Base-by-base conservation (phyloP, 371 early-diverging fungal species). In the Entomophthora muscae region DNA sequence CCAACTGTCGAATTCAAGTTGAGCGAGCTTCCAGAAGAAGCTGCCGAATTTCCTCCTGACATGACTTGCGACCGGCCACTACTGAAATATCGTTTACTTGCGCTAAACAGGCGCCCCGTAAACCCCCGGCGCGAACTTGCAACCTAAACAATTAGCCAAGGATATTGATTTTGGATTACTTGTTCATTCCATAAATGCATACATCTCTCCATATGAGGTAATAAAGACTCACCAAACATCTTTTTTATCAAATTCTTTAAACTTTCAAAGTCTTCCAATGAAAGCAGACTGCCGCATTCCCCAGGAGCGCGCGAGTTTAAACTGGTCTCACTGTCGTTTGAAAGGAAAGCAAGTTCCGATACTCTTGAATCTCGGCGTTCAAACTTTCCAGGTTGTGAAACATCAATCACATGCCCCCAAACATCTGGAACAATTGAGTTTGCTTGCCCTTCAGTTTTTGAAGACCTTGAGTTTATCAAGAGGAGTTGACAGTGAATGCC, bases 151-250 rank as follows among this genome's bases (percentile, higher is more conserved):
- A 13, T 56, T 56, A 57, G 27, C 33, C 65, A 10, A 31, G 29
- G 65, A 53, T 57, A 31, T 3, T 58, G 17, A 17, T 23, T 58
- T 22, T 13, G 12, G 26, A 32, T 24, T 53, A 77, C 82, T 72
- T 92, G 91, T 63, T 94, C 95, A 70, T 91, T 92, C 84, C 91
- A 88, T 56, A 81, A 78, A 31, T 87, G 85, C 61, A 94, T 82
- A 63, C 80, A 84, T 24, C 89, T 76, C 67, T 95, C 90, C 94
- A 95, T 91, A 65, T 83, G 86, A 1, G 93, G 93, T 1, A 96
- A 68, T 54, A 95, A 68, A 63, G 85, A 82, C 57, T 88, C 86
- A 1, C 79, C 73, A 30, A 85, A 73, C 71, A 93, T 76, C 58
- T 83, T 51, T 52, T 53, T 62, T 13, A 62, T 27, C 17, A 62